phyloP scores from a whole-genome alignment of 164 flowering plant genomes.

The Berberis thunbergii region DNA sequence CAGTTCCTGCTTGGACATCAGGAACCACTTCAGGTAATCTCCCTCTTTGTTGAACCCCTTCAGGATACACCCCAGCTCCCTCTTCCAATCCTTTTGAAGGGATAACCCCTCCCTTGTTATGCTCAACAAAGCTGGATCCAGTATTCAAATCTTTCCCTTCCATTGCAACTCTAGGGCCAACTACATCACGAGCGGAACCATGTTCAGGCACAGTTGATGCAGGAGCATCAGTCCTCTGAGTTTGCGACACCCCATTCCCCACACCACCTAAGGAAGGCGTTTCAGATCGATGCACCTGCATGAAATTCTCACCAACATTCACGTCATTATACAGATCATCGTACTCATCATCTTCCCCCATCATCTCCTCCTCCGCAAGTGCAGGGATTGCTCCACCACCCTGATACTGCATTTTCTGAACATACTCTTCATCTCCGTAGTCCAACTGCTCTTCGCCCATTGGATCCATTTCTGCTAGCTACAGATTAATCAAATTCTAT shows the following conservation, averaged over 20 bases:
- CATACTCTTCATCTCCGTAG: slow-evolving; percentile 68
- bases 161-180: slow-evolving; percentile 28
- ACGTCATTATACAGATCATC: slow-evolving; percentile 72
- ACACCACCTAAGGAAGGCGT: slow-evolving; percentile 20
- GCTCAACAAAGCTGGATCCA: slow-evolving; percentile 27
- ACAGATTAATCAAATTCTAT: slow-evolving; percentile 6
- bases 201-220: slow-evolving; percentile 28
- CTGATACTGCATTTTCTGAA: slow-evolving; percentile 58
- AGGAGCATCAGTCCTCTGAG: slow-evolving; percentile 27
- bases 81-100: slow-evolving; percentile 21
- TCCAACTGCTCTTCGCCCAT: slow-evolving; percentile 67
- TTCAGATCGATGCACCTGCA: slow-evolving; percentile 50
- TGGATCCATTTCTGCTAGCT: slow-evolving; percentile 36
- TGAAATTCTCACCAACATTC: slow-evolving; percentile 62
- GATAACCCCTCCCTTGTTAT: slow-evolving; percentile 18
- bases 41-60: slow-evolving; percentile 28
- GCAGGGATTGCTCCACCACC: slow-evolving; percentile 74
- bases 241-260: slow-evolving; percentile 32
- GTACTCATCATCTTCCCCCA: slow-evolving; percentile 65
- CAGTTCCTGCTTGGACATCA: slow-evolving; percentile 33
- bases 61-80: slow-evolving; percentile 21
- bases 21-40: slow-evolving; percentile 21
- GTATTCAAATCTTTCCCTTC: slow-evolving; percentile 29
- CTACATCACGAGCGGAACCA: slow-evolving; percentile 19
- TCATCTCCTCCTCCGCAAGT: slow-evolving; percentile 57